phyloP scores from a whole-genome alignment of 1,139 yeast genomes.

The Lodderomyces margitis region DNA sequence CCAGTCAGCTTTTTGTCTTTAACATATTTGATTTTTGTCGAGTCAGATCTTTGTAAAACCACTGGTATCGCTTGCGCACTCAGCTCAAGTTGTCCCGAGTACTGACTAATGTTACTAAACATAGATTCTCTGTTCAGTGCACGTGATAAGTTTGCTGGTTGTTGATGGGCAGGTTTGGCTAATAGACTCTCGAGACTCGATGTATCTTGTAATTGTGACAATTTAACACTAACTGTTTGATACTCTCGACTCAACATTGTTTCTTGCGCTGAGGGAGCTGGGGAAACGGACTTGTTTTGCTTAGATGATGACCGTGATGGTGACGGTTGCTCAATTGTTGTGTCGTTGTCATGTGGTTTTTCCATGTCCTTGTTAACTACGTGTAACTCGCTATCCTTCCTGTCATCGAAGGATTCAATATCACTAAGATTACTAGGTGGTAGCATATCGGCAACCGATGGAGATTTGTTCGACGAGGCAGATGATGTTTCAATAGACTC shows the following conservation, averaged over 20 bases:
- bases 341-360: neutral
- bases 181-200: slow-evolving; percentile 5
- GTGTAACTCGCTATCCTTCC: neutral
- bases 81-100: slow-evolving; percentile 23
- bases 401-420: slow-evolving; percentile 9
- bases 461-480: slow-evolving; percentile 7
- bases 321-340: neutral
- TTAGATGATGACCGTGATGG: neutral
- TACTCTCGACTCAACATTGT: neutral
- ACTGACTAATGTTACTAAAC: slow-evolving; percentile 29
- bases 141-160: neutral
- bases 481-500: slow-evolving; percentile 9
- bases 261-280: neutral
- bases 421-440: slow-evolving; percentile 12
- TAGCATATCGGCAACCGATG: slow-evolving; percentile 5
- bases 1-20: neutral
- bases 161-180: slow-evolving; percentile 3
- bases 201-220: slow-evolving; percentile 3
- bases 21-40: slow-evolving; percentile 10
- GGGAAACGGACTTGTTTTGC: neutral
- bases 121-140: slow-evolving; percentile 22
- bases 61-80: slow-evolving; percentile 26
- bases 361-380: slow-evolving; percentile 2
- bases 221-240: slow-evolving; percentile 2
- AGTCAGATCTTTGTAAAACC: slow-evolving; percentile 17